Percentiles rank a stretch among this genome's conserved stretches.
phyloP scores from a whole-genome alignment of 805 yeast species.

The Wickerhamomyces bovis region DNA sequence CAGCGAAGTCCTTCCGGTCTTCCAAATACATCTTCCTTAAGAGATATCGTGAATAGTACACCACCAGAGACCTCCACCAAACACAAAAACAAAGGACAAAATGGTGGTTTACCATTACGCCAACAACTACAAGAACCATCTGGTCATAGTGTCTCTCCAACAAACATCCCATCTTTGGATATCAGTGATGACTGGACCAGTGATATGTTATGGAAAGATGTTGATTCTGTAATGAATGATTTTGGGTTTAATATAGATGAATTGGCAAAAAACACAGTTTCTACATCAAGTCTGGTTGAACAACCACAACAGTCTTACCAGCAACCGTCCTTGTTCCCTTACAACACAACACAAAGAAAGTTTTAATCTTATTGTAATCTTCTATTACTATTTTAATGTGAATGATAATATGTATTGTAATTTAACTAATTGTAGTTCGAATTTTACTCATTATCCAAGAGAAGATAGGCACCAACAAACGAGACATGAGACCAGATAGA shows the following conservation, averaged over 20 bases:
- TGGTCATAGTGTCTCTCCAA: constrained; percentile 12
- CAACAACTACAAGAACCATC: background rate
- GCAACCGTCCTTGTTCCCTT: background rate
- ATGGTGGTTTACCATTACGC: background rate
- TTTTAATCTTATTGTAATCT: background rate
- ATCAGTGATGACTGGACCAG: constrained; percentile 38
- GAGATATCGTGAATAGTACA: constrained; percentile 16
- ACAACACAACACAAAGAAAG: background rate
- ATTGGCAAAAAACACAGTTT: constrained; percentile 4
- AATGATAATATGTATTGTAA: background rate
- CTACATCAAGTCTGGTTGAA: background rate
- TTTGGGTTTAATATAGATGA: constrained; percentile 72
- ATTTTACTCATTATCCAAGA: too few relatives aligned
- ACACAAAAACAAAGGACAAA: background rate
- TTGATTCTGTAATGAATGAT: constrained; percentile 84
- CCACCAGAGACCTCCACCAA: constrained; percentile 11
- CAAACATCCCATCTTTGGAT: constrained; percentile 25
- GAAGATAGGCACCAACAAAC: too few relatives aligned
- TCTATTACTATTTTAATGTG: background rate
- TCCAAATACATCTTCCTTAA: constrained; percentile 8
- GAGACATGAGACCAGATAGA: too few relatives aligned
- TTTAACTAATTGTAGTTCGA: too few relatives aligned
- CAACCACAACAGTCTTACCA: background rate
- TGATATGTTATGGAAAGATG: constrained; percentile 59
- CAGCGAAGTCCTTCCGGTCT: constrained; percentile 11